phyloP scores from a whole-genome alignment of 768 basidiomycete genomes.

The Amanita phalloides region DNA sequence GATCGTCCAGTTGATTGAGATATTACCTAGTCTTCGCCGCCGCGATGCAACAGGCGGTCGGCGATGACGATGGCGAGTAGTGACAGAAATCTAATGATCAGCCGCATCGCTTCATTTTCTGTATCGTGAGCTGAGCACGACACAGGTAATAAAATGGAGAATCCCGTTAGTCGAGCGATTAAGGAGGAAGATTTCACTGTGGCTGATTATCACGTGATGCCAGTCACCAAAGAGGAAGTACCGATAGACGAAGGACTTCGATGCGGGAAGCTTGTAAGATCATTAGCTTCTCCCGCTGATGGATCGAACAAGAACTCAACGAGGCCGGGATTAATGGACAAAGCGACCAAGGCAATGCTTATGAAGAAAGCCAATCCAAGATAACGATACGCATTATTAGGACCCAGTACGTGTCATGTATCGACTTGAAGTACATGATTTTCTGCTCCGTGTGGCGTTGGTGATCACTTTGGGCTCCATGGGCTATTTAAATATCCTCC shows the following conservation, averaged over 20 bases:
- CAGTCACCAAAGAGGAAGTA: background rate
- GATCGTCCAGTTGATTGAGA: too few species aligned
- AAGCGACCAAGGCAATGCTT: background rate
- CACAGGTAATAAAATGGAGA: too few species aligned
- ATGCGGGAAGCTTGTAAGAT: constrained; percentile 1
- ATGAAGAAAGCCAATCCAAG: background rate
- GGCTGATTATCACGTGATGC: background rate
- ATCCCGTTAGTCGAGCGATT: background rate
- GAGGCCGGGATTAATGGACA: background rate
- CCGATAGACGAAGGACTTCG: background rate
- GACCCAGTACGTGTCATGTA: too few species aligned
- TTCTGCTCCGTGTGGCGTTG: background rate
- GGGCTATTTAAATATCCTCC: background rate
- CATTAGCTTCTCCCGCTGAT: constrained; percentile 4
- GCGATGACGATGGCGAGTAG: too few species aligned
- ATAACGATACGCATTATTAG: background rate
- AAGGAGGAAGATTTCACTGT: background rate
- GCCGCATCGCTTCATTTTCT: too few species aligned
- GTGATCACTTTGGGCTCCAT: background rate
- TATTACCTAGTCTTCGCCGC: too few species aligned
- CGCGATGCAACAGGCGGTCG: too few species aligned
- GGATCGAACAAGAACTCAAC: background rate
- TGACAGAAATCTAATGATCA: too few species aligned
- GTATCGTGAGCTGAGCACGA: too few species aligned
- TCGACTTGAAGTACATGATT: background rate